phyloP scores from a whole-genome alignment of 495 filamentous ascomycete genomes.

The Talaromyces stipitatus region DNA sequence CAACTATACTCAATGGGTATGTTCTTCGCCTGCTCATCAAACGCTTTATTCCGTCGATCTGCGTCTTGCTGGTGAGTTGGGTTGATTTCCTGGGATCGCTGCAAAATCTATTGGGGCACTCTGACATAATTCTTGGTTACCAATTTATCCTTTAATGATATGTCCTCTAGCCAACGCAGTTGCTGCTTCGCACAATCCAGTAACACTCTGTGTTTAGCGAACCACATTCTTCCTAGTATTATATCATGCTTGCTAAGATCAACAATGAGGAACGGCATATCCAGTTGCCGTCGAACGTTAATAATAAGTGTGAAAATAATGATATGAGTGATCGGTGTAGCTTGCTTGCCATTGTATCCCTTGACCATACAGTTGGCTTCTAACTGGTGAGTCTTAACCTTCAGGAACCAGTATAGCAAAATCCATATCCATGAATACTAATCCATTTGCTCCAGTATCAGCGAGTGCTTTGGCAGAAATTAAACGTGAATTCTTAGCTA shows the following conservation, averaged over 20 bases:
- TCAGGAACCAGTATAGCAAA: not conserved
- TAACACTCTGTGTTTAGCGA: not conserved
- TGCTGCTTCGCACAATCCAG: not conserved
- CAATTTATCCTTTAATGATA: not conserved
- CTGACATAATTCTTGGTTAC: not conserved
- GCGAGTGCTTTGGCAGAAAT: not conserved
- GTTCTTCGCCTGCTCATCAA: too few species aligned
- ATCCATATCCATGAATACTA: conserved; percentile 2
- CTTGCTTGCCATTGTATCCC: conserved; percentile 22
- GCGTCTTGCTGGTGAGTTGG: not conserved
- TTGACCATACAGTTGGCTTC: not conserved
- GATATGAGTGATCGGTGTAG: not conserved
- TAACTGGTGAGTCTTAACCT: conserved; percentile 9
- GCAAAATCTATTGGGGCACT: not conserved
- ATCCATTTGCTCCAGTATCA: too few species aligned
- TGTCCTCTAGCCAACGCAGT: not conserved
- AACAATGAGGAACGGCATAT: conserved; percentile 2
- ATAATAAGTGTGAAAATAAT: not conserved
- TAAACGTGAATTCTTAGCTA: conserved; percentile 6
- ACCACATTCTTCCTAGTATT: conserved; percentile 4
- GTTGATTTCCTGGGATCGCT: not conserved
- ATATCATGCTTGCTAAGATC: conserved; percentile 5
- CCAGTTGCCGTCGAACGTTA: not conserved
- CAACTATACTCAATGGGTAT: too few species aligned
- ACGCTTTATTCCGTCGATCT: not conserved